These are phyloP conservation scores for Plasmodium ovale DNA, from an alignment of 169 alveolate genomes.

Conservation along the genomic window DNA sequence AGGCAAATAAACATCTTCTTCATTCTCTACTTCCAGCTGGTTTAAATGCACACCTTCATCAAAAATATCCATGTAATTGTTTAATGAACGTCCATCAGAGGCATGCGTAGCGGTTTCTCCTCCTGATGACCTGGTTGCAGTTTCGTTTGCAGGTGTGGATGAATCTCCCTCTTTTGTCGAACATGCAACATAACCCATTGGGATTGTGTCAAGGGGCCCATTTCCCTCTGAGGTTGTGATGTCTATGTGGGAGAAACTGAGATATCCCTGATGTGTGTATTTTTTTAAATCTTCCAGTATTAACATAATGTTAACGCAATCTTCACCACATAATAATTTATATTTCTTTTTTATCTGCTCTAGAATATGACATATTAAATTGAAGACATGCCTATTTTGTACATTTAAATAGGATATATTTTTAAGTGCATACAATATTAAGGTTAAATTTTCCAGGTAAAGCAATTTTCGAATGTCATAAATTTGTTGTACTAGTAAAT, in stretches of 20 bases:
- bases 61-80: slow-evolving; percentile 33
- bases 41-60: slow-evolving; percentile 15
- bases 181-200: neutral
- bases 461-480: slow-evolving; percentile 43
- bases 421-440: slow-evolving; percentile 61
- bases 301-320: slow-evolving; percentile 63
- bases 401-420: slow-evolving; percentile 57
- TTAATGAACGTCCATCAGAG: neutral
- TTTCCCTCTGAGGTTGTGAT: no score
- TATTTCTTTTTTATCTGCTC: slow-evolving; percentile 41
- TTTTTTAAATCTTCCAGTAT: slow-evolving; percentile 31
- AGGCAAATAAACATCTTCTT: slow-evolving; percentile 71
- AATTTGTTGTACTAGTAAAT: slow-evolving; percentile 56
- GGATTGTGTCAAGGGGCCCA: no score
- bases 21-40: slow-evolving; percentile 7
- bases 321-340: slow-evolving; percentile 58
- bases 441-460: slow-evolving; percentile 51
- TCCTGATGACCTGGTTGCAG: no score
- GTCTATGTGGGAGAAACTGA: neutral
- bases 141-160: neutral
- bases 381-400: slow-evolving; percentile 28
- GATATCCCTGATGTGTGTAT: slow-evolving; percentile 34
- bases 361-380: slow-evolving; percentile 37
- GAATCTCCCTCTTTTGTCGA: neutral
- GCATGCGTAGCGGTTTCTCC: no score